Evolutionary conservation across 805 yeast genomes (phyloP).

Genomic region (Sporopachydermia quercuum): DNA sequence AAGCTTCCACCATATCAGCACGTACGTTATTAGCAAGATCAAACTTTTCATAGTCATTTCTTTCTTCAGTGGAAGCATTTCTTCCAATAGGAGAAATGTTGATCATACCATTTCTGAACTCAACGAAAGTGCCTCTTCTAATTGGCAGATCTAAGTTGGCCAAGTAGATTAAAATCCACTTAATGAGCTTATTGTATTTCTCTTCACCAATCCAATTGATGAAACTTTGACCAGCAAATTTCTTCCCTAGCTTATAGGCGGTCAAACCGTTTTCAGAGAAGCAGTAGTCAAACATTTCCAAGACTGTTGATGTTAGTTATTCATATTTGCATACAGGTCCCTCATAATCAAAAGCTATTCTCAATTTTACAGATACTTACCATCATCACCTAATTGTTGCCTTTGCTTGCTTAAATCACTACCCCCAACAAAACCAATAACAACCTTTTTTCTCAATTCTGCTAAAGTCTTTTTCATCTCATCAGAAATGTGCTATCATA

Average conservation of each 20-base stretch:
- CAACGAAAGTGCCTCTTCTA: slow-evolving; percentile 97
- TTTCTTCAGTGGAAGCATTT: slow-evolving; percentile 88
- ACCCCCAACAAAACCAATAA: slow-evolving; percentile 96
- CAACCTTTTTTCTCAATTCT: slow-evolving; percentile 79
- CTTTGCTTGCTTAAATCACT: slow-evolving; percentile 86
- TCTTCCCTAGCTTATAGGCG: slow-evolving; percentile 83
- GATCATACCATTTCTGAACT: slow-evolving; percentile 99
- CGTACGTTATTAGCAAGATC: slow-evolving; percentile 75
- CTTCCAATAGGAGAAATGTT: slow-evolving; percentile 97
- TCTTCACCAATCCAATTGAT: slow-evolving; percentile 93
- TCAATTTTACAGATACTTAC: not conserved
- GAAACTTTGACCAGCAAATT: slow-evolving; percentile 86
- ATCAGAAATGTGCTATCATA: no score
- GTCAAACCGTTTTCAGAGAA: slow-evolving; percentile 97
- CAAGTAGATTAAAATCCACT: slow-evolving; percentile 74
- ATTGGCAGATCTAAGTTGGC: slow-evolving; percentile 80
- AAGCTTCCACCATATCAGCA: slow-evolving; percentile 69
- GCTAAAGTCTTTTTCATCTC: slow-evolving; percentile 54
- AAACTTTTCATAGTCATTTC: slow-evolving; percentile 79
- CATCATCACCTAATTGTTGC: slow-evolving; percentile 82
- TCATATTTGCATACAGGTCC: no score
- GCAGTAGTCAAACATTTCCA: slow-evolving; percentile 82
- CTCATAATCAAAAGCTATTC: no score
- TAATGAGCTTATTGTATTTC: slow-evolving; percentile 77
- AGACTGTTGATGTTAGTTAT: no score